These are phyloP conservation scores for Platanus orientalis DNA, from an alignment of 164 flowering plant species.

Conservation along the genomic window DNA sequence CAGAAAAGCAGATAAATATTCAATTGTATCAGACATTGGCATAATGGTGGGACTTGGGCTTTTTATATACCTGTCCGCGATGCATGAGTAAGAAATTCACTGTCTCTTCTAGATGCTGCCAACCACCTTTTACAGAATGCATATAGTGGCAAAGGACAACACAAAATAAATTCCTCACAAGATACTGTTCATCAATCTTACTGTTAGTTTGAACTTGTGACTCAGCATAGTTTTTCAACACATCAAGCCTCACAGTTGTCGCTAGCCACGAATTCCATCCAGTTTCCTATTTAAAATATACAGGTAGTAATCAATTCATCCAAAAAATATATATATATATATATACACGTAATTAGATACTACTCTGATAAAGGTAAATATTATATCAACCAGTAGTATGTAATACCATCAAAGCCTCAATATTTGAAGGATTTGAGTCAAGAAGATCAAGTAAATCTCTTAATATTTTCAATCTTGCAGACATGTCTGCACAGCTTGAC, in stretches of 20 bases:
- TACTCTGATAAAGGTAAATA: background rate
- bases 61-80: slow-evolving; percentile 51
- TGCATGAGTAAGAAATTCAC: slow-evolving; percentile 63
- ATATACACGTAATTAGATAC: slow-evolving; percentile 19
- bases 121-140: slow-evolving; percentile 84
- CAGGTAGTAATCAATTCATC: too few species aligned
- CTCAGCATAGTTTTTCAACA: slow-evolving; percentile 47
- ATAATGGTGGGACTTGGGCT: background rate
- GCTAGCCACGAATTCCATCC: slow-evolving; percentile 92
- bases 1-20: background rate
- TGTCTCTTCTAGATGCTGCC: slow-evolving; percentile 97
- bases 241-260: slow-evolving; percentile 58
- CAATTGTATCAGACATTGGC: too few species aligned
- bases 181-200: slow-evolving; percentile 43
- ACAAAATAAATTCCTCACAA: slow-evolving; percentile 60
- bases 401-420: slow-evolving; percentile 90
- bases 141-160: slow-evolving; percentile 77
- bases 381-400: background rate
- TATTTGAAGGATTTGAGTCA: slow-evolving; percentile 84
- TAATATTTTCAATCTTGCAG: slow-evolving; percentile 62
- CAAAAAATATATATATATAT: too few species aligned
- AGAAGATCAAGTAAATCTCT: slow-evolving; percentile 85
- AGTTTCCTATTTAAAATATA: slow-evolving; percentile 87
- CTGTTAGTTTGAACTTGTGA: slow-evolving; percentile 23
- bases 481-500: slow-evolving; percentile 52